phyloP scores from a whole-genome alignment of 106 monocot species.

The Dendrobium officinale region DNA sequence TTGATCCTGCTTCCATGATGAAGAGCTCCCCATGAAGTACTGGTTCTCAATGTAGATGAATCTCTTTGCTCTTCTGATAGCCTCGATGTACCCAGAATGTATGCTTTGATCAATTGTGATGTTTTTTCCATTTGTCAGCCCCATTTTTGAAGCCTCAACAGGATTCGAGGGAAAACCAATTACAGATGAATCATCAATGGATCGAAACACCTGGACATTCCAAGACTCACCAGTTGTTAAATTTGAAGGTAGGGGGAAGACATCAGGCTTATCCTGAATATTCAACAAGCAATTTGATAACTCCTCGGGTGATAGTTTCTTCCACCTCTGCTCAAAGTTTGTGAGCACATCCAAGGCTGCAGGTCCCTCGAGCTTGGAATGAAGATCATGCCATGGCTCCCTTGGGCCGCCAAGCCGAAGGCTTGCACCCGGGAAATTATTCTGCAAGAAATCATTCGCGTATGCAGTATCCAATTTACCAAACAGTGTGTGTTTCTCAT shows the following conservation, averaged over 20 bases:
- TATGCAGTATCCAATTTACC: conserved; percentile 52
- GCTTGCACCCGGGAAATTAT: conserved; percentile 31
- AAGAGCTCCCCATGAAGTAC: conserved; percentile 77
- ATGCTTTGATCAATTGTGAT: conserved; percentile 57
- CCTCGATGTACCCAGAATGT: conserved; percentile 56
- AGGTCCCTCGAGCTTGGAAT: conserved; percentile 39
- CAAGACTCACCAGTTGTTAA: conserved; percentile 18
- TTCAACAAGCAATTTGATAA: conserved; percentile 19
- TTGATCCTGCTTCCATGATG: conserved; percentile 42
- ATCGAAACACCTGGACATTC: conserved; percentile 79
- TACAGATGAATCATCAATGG: conserved; percentile 64
- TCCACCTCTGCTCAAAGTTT: conserved; percentile 81
- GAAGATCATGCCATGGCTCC: conserved; percentile 85
- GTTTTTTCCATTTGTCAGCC: conserved; percentile 29
- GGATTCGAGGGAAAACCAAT: conserved; percentile 45
- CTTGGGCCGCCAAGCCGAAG: conserved; percentile 52
- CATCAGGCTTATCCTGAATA: conserved; percentile 11
- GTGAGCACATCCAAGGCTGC: conserved; percentile 67
- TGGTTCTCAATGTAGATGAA: conserved; percentile 92
- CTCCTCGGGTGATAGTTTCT: conserved; percentile 40
- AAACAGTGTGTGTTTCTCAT: conserved; percentile 68
- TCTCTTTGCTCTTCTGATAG: conserved; percentile 56
- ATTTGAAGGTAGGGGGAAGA: conserved; percentile 18
- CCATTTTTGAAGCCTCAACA: conserved; percentile 21
- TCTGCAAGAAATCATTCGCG: conserved; percentile 53